Evolutionary conservation across 2,329 filamentous ascomycete genomes (phyloP).

Genomic region (Cercospora sp.): DNA sequence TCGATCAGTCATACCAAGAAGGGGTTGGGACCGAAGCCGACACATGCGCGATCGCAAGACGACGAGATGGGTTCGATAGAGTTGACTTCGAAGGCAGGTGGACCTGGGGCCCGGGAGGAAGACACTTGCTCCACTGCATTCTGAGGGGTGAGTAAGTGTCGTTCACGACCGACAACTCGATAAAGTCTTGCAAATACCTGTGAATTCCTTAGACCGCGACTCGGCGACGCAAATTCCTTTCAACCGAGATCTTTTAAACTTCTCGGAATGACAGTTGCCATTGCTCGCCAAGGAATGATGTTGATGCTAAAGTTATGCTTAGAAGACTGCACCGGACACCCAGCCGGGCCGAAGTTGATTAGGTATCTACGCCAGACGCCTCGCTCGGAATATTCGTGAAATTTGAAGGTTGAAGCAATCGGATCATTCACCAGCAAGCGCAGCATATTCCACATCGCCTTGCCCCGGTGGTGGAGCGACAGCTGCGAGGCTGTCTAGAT

Average conservation of each 20-base stretch:
- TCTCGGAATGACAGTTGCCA: not conserved
- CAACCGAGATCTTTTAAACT: not conserved
- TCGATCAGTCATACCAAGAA: conserved; percentile 43
- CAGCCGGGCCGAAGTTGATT: not conserved
- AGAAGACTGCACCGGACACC: not conserved
- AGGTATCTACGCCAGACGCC: too few species aligned
- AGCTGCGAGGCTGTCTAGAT: conserved; percentile 47
- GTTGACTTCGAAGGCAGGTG: not conserved
- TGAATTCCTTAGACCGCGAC: too few species aligned
- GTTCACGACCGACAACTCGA: not conserved
- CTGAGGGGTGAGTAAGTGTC: not conserved
- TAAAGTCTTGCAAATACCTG: too few species aligned
- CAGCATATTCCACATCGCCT: conserved; percentile 79
- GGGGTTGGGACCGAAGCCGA: conserved; percentile 42
- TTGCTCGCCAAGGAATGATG: not conserved
- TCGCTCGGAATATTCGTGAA: too few species aligned
- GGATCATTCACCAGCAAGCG: conserved; percentile 71
- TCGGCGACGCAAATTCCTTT: not conserved
- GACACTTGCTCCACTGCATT: not conserved
- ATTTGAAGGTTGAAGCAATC: too few species aligned
- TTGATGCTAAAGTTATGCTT: not conserved
- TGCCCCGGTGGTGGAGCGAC: conserved; percentile 78
- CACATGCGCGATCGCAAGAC: conserved; percentile 34
- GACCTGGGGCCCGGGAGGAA: not conserved
- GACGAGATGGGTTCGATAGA: not conserved